A percentile compares a stretch with the other conserved stretches of the same genome.
Conservation (phyloP, 371 early-diverging fungal genomes). For the Funneliformis caledonium region DNA sequence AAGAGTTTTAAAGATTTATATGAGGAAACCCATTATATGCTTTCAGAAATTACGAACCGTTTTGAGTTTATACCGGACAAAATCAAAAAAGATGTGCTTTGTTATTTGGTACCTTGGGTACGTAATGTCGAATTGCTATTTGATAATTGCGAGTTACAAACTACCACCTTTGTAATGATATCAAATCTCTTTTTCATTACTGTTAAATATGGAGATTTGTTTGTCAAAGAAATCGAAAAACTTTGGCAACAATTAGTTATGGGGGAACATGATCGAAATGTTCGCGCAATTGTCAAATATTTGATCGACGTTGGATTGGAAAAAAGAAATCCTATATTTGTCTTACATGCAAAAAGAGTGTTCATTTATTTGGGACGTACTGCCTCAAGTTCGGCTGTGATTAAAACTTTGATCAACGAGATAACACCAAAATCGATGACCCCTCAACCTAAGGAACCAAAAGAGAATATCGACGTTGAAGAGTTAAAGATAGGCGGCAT, state of each 20-base stretch:
- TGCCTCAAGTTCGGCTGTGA: conserved; percentile 59
- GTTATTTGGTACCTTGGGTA: conserved; percentile 87
- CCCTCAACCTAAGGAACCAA: conserved; percentile 42
- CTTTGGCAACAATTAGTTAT: conserved; percentile 83
- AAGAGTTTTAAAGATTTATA: conserved; percentile 71
- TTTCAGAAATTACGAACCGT: conserved; percentile 81
- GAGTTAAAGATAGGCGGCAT: conserved; percentile 42
- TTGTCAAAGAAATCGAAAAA: conserved; percentile 76
- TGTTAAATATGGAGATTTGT: conserved; percentile 77
- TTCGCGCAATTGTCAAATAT: conserved; percentile 73
- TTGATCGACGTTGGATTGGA: conserved; percentile 75
- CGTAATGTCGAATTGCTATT: conserved; percentile 72
- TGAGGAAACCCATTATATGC: conserved; percentile 71
- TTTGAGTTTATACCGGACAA: conserved; percentile 70
- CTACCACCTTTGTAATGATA: conserved; percentile 67
- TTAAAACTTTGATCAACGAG: conserved; percentile 67
- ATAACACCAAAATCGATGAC: conserved; percentile 80
- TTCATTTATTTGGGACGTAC: conserved; percentile 82
- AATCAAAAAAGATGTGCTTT: conserved; percentile 71
- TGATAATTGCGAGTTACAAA: conserved; percentile 53
- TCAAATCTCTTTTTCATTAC: conserved; percentile 88
- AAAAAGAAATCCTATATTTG: conserved; percentile 78
- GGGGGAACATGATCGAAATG: conserved; percentile 64
- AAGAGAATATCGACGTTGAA: not conserved
- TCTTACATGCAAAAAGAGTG: conserved; percentile 79